These are phyloP conservation scores for Scytalidium lignicola DNA, from an alignment of 2,329 filamentous ascomycete species.

Conservation along the genomic window DNA sequence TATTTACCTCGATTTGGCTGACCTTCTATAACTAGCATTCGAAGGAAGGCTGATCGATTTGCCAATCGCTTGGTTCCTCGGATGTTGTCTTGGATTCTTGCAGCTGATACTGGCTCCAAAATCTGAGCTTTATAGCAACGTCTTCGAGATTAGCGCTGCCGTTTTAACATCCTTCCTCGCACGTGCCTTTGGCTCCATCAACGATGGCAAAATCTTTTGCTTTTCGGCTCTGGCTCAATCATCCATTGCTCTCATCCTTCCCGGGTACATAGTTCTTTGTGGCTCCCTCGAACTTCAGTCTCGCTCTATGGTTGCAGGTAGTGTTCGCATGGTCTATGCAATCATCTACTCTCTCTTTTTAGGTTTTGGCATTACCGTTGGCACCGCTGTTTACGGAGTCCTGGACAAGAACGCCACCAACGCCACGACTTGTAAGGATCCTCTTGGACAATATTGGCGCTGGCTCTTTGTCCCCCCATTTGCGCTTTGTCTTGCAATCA, in stretches of 20 bases:
- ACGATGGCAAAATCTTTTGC: slow-evolving; percentile 46
- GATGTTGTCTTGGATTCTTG: slow-evolving; percentile 63
- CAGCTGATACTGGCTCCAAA: slow-evolving; percentile 65
- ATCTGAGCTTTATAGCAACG: slow-evolving; percentile 63
- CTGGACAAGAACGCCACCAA: slow-evolving; percentile 43
- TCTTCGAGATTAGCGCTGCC: slow-evolving; percentile 59
- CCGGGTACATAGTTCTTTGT: slow-evolving; percentile 58
- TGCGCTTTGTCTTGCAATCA: slow-evolving; percentile 65
- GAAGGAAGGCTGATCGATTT: slow-evolving; percentile 66
- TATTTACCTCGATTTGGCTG: neutral
- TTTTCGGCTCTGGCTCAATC: slow-evolving; percentile 62
- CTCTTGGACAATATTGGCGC: slow-evolving; percentile 46
- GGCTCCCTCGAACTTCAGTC: slow-evolving; percentile 52
- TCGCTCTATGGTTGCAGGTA: slow-evolving; percentile 48
- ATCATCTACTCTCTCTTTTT: slow-evolving; percentile 54
- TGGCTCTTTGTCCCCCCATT: slow-evolving; percentile 74
- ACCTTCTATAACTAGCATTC: slow-evolving; percentile 46
- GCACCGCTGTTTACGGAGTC: slow-evolving; percentile 49
- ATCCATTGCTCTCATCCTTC: slow-evolving; percentile 60
- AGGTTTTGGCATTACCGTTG: slow-evolving; percentile 52
- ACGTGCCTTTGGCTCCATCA: slow-evolving; percentile 57
- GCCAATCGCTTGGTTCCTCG: slow-evolving; percentile 65
- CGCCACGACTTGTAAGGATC: slow-evolving; percentile 38
- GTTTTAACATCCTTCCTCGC: slow-evolving; percentile 59
- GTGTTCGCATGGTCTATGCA: slow-evolving; percentile 53